These are phyloP conservation scores for Saccharomycopsis babjevae DNA, from an alignment of 805 yeast genomes.

Conservation along the genomic window DNA sequence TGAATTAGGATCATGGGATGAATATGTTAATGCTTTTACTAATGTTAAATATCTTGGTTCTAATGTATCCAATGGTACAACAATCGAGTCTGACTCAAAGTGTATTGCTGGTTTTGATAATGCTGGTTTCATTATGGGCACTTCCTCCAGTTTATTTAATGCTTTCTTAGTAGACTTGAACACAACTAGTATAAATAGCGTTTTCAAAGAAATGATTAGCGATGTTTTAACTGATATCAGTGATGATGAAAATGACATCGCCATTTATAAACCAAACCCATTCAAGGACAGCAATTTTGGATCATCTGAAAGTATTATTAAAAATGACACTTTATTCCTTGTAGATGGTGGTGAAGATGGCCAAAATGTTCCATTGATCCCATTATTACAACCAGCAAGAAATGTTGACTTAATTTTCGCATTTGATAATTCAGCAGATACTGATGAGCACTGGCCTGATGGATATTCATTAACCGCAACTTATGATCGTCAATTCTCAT, in stretches of 20 bases:
- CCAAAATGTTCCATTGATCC: constrained; percentile 55
- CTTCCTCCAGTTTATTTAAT: constrained; percentile 75
- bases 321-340: constrained; percentile 37
- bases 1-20: constrained; percentile 83
- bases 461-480: constrained; percentile 51
- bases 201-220: constrained; percentile 35
- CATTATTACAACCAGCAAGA: constrained; percentile 50
- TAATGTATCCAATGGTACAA: constrained; percentile 44
- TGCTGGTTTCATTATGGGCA: constrained; percentile 72
- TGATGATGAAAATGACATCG: constrained; percentile 51
- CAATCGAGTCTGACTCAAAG: constrained; percentile 24
- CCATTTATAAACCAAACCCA: constrained; percentile 67
- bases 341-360: constrained; percentile 68
- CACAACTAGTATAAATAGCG: constrained; percentile 39
- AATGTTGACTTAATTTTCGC: constrained; percentile 57
- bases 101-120: constrained; percentile 72
- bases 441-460: constrained; percentile 52
- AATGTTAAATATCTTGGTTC: constrained; percentile 66
- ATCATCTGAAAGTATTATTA: constrained; percentile 28
- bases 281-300: constrained; percentile 38
- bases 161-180: constrained; percentile 50
- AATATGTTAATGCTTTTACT: constrained; percentile 32
- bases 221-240: constrained; percentile 38
- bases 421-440: constrained; percentile 58
- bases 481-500: constrained; percentile 46